phyloP scores from a whole-genome alignment of 1,284 basidiomycete species.

The Heliocybe sulcata region DNA sequence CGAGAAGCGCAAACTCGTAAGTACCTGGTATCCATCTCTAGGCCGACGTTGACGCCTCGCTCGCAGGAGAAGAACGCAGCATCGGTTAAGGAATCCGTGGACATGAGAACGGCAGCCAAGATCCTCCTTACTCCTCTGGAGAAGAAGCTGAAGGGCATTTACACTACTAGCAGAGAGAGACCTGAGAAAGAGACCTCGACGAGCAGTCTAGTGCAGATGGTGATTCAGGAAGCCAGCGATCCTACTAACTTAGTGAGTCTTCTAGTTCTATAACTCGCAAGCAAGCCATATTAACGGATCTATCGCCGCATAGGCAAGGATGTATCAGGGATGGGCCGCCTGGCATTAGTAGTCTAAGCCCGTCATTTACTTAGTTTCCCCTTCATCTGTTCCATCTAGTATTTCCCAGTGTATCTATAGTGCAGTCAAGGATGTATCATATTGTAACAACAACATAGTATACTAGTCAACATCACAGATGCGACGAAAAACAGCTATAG shows the following conservation, averaged over 20 bases:
- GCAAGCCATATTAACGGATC: not conserved
- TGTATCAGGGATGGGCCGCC: slow-evolving; percentile 85
- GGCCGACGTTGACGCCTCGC: slow-evolving; percentile 15
- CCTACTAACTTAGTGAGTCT: slow-evolving; percentile 62
- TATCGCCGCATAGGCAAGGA: slow-evolving; percentile 43
- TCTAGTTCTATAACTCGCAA: slow-evolving; percentile 4
- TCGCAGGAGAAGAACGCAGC: slow-evolving; percentile 19
- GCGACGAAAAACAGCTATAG: not conserved
- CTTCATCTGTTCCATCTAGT: not conserved
- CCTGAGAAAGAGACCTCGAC: slow-evolving; percentile 67
- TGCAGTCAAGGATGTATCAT: not conserved
- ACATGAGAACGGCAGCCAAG: slow-evolving; percentile 62
- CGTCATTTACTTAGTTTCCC: not conserved
- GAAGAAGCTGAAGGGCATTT: slow-evolving; percentile 77
- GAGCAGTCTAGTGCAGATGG: slow-evolving; percentile 81
- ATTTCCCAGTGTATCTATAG: not conserved
- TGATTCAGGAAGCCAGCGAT: slow-evolving; percentile 85
- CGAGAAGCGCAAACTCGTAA: slow-evolving; percentile 54
- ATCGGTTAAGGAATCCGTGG: slow-evolving; percentile 36
- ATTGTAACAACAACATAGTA: not conserved
- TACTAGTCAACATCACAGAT: not conserved
- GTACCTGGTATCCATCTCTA: slow-evolving; percentile 7
- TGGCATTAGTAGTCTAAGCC: slow-evolving; percentile 46
- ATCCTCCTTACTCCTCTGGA: slow-evolving; percentile 75
- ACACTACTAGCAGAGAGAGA: slow-evolving; percentile 45